A percentile compares a stretch with the other conserved stretches of the same genome.
Evolutionary conservation across 306 rosid genomes (phyloP).

Genomic region (Quercus rubra): DNA sequence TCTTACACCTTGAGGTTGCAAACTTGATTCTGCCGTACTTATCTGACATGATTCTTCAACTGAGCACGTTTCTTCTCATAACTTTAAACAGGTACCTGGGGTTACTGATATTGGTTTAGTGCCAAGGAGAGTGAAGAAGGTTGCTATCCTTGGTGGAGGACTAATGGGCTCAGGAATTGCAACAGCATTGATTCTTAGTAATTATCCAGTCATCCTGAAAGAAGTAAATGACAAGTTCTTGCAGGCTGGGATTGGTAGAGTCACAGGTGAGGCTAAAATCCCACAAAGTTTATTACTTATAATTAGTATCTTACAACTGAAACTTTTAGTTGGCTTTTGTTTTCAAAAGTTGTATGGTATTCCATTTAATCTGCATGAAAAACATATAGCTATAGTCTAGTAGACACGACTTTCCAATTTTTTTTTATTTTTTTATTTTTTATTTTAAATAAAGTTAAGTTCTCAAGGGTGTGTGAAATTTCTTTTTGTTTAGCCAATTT

Average conservation of each 20-base stretch:
- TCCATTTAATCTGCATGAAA: not conserved
- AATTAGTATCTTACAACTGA: constrained; percentile 12
- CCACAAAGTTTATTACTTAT: constrained; percentile 1
- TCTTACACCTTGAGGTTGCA: not conserved
- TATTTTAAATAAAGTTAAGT: not conserved
- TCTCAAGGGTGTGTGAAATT: constrained; percentile 7
- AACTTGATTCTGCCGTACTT: not conserved
- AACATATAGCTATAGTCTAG: not conserved
- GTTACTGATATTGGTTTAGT: constrained; percentile 77
- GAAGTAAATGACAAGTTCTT: constrained; percentile 85
- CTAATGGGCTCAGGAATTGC: constrained; percentile 99
- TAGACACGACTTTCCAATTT: not conserved
- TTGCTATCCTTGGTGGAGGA: constrained; percentile 96
- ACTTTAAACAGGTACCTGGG: constrained; percentile 71
- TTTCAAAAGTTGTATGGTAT: not conserved
- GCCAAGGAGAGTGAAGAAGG: constrained; percentile 74
- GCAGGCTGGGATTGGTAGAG: constrained; percentile 82
- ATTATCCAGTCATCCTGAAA: constrained; percentile 77
- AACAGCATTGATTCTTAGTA: constrained; percentile 73
- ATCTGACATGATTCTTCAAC: not conserved
- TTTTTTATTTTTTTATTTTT: not conserved
- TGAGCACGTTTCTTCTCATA: not conserved
- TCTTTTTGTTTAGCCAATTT: constrained; percentile 68
- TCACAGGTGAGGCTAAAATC: constrained; percentile 61
- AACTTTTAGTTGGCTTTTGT: not conserved